phyloP scores from a whole-genome alignment of 805 yeast species.

The Priceomyces carsonii region DNA sequence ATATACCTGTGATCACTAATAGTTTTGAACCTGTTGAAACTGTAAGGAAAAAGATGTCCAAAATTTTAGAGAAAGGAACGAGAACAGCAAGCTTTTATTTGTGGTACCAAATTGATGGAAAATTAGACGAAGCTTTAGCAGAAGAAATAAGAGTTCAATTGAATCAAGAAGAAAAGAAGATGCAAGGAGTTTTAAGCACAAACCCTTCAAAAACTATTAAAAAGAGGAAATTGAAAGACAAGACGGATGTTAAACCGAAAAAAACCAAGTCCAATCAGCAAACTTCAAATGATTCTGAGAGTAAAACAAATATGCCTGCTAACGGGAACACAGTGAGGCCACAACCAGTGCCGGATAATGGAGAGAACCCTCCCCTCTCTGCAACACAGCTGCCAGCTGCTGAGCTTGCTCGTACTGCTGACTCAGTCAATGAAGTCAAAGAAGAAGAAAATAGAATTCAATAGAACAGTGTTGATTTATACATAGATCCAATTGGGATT shows the following conservation, averaged over 20 bases:
- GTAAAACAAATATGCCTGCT: neutral
- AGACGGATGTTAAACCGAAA: slow-evolving; percentile 16
- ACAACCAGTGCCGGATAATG: too few relatives aligned
- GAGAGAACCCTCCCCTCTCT: too few relatives aligned
- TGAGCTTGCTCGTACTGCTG: too few relatives aligned
- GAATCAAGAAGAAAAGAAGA: slow-evolving; percentile 52
- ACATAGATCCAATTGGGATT: too few relatives aligned
- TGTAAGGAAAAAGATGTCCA: slow-evolving; percentile 62
- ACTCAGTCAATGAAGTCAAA: too few relatives aligned
- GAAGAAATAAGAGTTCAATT: slow-evolving; percentile 62
- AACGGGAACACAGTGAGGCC: too few relatives aligned
- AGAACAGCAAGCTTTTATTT: slow-evolving; percentile 62
- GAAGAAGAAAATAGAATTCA: too few relatives aligned
- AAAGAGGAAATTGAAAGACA: slow-evolving; percentile 36
- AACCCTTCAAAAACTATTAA: slow-evolving; percentile 20
- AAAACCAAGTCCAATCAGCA: slow-evolving; percentile 10
- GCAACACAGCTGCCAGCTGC: too few relatives aligned
- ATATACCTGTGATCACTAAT: slow-evolving; percentile 62
- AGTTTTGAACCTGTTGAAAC: slow-evolving; percentile 60
- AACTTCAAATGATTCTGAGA: neutral
- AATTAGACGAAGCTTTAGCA: slow-evolving; percentile 64
- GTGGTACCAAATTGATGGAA: slow-evolving; percentile 85
- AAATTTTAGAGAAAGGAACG: slow-evolving; percentile 57
- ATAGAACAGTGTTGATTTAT: too few relatives aligned
- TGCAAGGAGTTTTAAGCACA: slow-evolving; percentile 32